Evolutionary conservation across 768 basidiomycete genomes (phyloP).

Genomic region (Lactarius akahatsu): DNA sequence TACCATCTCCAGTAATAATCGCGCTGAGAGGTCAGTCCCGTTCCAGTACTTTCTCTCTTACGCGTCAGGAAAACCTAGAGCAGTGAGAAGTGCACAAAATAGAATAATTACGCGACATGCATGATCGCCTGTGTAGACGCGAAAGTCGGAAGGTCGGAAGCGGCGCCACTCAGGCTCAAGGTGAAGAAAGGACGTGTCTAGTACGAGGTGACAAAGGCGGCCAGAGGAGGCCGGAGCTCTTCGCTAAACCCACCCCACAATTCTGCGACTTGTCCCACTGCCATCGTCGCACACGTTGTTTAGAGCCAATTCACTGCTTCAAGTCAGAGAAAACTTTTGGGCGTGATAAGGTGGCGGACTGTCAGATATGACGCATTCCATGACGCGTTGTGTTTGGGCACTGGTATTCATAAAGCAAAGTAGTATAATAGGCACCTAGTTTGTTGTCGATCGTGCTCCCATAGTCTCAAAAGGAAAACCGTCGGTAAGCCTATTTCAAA

Average conservation of each 20-base stretch:
- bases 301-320: background rate
- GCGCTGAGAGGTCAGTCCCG: background rate
- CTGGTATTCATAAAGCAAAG: no score
- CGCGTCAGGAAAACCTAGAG: no score
- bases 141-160: constrained; percentile 53
- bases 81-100: no score
- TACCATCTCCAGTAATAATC: background rate
- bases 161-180: no score
- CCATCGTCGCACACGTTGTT: background rate
- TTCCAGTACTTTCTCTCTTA: background rate
- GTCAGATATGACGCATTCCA: no score
- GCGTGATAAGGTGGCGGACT: no score
- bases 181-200: no score
- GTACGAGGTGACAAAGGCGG: no score
- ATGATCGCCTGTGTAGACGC: constrained; percentile 52
- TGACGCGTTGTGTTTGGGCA: no score
- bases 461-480: background rate
- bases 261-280: background rate
- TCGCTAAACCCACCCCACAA: no score
- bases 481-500: background rate
- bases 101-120: constrained; percentile 59
- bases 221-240: constrained; percentile 5
- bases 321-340: background rate
- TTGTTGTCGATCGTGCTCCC: no score
- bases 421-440: no score